Base-by-base conservation (phyloP, 108 stramenopile species). In the Nannochloropsis salina region DNA sequence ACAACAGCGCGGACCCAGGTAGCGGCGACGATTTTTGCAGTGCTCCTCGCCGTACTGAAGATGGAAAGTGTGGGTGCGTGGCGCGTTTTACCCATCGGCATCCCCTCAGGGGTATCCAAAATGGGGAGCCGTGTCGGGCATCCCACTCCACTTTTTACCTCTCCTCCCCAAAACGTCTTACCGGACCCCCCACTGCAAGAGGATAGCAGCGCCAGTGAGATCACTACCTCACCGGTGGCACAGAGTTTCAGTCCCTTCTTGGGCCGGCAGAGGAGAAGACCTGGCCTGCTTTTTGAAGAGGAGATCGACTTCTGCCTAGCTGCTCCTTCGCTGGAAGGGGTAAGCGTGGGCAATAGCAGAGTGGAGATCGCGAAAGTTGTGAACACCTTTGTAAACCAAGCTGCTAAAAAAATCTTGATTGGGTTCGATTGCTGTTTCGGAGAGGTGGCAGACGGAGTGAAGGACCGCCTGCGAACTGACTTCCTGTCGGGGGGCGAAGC, bases 171-270 rank as follows among this genome's bases (percentile, higher is more conserved):
- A 15, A 31, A 31, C 31, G 31, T 31, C 31, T 31, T 31, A 31
- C 61, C 15, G 61, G 20, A 74, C 20, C 61, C 15, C 20, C 61
- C 61, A 74, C 61, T n/a, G 8, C 61, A 74, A 74, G 61, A 74
- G 15, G 61, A 74, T 74, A 74, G 61, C 61, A 74, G 61, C 61
- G n/a, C 20, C 61, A 74, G 61, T 3, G 61, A 74, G 6, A n/a
- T n/a, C 4, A n/a, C 61, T n/a, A 1, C 61, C 61, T 74, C 61
- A 74, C 61, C 8, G n/a, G 61, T 74, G 2, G 61, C 3, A n/a
- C 61, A 74, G n/a, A 74, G 61, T n/a, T 74, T 74, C 61, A 74
- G 61, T 74, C 61, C 61, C 61, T 74, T 74, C 61, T n/a, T 74
- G 20, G 61, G 61, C 20, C 61, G 61, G n/a, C 61, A 74, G n/a